Conservation (phyloP, 306 rosid species). For the Myrica gale region DNA sequence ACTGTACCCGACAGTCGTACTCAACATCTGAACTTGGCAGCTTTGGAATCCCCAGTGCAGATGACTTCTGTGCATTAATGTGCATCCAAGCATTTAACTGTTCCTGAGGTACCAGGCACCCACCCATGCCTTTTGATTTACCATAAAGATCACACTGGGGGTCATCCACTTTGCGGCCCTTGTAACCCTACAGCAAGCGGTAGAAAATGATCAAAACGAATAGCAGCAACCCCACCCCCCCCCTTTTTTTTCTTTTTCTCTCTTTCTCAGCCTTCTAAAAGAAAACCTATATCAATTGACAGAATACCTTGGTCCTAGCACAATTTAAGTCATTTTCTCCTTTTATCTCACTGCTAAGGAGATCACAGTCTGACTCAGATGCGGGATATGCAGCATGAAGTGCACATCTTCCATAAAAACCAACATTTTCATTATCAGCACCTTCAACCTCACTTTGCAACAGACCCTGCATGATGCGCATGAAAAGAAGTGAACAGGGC, state of each 20-base stretch:
- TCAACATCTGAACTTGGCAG: slow-evolving; percentile 44
- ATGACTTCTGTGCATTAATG: slow-evolving; percentile 54
- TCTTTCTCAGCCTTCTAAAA: background rate
- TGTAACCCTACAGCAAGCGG: slow-evolving; percentile 49
- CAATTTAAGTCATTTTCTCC: slow-evolving; percentile 46
- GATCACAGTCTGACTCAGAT: slow-evolving; percentile 30
- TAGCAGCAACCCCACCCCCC: background rate
- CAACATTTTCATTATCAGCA: slow-evolving; percentile 48
- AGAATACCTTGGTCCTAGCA: slow-evolving; percentile 59
- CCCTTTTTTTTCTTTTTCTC: too few relatives aligned
- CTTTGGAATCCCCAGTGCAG: slow-evolving; percentile 41
- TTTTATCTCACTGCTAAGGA: slow-evolving; percentile 24
- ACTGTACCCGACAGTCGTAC: slow-evolving; percentile 61
- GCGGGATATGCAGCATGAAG: slow-evolving; percentile 49
- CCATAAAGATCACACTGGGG: slow-evolving; percentile 28
- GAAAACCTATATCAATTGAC: background rate
- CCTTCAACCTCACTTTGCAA: slow-evolving; percentile 70
- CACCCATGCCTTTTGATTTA: slow-evolving; percentile 35
- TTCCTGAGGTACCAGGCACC: slow-evolving; percentile 64
- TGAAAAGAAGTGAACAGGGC: background rate
- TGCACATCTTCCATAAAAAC: slow-evolving; percentile 59
- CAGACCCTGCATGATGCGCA: slow-evolving; percentile 45
- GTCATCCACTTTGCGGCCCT: slow-evolving; percentile 61
- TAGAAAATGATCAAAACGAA: background rate
- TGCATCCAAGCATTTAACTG: slow-evolving; percentile 72